These are phyloP conservation scores for Saitozyma podzolica DNA, from an alignment of 768 basidiomycete species.

Conservation along the genomic window DNA sequence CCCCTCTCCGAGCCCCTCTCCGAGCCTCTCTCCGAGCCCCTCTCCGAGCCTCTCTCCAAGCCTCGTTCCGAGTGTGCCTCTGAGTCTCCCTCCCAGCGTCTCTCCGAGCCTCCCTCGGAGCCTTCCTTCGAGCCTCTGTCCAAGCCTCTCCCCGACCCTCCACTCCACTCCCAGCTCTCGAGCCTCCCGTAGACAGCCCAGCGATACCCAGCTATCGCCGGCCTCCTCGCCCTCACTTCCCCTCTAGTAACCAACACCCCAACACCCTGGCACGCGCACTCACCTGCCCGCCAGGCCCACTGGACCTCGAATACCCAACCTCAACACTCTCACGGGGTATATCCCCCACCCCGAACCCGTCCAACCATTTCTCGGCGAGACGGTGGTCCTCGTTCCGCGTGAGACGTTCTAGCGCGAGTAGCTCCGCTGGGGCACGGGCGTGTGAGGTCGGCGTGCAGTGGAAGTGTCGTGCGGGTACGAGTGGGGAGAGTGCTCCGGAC, in stretches of 20 bases:
- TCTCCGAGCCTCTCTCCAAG: too few relatives aligned
- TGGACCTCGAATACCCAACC: slow-evolving; percentile 32
- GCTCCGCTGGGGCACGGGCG: slow-evolving; percentile 1
- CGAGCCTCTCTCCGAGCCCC: too few relatives aligned
- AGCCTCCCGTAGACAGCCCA: background rate
- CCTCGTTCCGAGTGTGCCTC: too few relatives aligned
- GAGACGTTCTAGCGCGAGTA: slow-evolving; percentile 9
- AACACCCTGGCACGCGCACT: slow-evolving; percentile 2
- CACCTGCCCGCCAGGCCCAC: slow-evolving; percentile 51
- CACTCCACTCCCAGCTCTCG: background rate
- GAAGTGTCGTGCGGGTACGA: background rate
- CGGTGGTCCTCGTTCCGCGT: slow-evolving; percentile 20
- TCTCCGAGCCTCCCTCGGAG: too few relatives aligned
- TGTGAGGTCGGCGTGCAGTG: background rate
- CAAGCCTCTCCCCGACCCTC: background rate
- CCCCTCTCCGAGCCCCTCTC: background rate
- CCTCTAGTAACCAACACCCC: too few relatives aligned
- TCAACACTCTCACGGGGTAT: slow-evolving; percentile 40
- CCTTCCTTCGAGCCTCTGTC: background rate
- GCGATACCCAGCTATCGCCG: background rate
- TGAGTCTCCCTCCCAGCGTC: too few relatives aligned
- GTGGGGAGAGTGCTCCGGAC: background rate
- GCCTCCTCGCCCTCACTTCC: background rate
- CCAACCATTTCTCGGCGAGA: slow-evolving; percentile 29
- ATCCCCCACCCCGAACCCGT: slow-evolving; percentile 29